These are phyloP conservation scores for Pythium oligandrum DNA, from an alignment of 352 stramenopile species.

Conservation along the genomic window DNA sequence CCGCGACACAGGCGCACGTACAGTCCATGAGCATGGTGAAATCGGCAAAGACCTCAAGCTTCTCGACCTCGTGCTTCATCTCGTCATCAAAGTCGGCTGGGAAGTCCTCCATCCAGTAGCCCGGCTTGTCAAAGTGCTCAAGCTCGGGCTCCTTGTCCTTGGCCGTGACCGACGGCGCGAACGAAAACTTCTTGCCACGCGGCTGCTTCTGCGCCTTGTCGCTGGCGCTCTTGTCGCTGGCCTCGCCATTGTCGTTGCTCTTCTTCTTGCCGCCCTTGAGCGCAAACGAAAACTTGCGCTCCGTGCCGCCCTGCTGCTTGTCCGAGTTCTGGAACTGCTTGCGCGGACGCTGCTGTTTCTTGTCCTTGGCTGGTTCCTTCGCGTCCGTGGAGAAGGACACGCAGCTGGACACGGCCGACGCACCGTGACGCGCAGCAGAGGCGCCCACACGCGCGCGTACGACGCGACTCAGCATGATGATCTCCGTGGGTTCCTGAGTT, in stretches of 20 bases:
- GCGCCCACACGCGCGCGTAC: background rate
- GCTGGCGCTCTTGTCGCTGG: constrained; percentile 6
- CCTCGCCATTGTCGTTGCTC: constrained; percentile 2
- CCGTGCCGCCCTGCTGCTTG: constrained; percentile 18
- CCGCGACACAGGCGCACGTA: constrained; percentile 14
- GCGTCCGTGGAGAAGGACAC: background rate
- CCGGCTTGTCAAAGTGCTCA: constrained; percentile 68
- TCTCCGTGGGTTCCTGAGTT: background rate
- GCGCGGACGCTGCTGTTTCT: constrained; percentile 24
- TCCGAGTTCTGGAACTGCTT: constrained; percentile 15
- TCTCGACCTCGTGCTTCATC: constrained; percentile 87
- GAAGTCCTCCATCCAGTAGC: constrained; percentile 77
- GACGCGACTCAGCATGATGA: constrained; percentile 9
- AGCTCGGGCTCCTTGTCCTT: constrained; percentile 38
- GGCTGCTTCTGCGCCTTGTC: constrained; percentile 10
- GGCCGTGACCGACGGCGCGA: constrained; percentile 44
- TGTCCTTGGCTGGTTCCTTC: constrained; percentile 8
- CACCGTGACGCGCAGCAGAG: too few relatives aligned
- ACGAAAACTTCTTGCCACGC: constrained; percentile 61
- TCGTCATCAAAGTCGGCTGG: constrained; percentile 58
- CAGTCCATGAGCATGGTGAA: constrained; percentile 68
- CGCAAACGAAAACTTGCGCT: constrained; percentile 16
- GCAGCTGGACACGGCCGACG: too few relatives aligned
- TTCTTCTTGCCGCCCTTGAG: constrained; percentile 11
- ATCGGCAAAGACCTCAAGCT: constrained; percentile 78